A percentile compares a stretch with the other conserved stretches of the same genome.
Conservation (phyloP, 257 asterid species). For the Solanum microdontum region DNA sequence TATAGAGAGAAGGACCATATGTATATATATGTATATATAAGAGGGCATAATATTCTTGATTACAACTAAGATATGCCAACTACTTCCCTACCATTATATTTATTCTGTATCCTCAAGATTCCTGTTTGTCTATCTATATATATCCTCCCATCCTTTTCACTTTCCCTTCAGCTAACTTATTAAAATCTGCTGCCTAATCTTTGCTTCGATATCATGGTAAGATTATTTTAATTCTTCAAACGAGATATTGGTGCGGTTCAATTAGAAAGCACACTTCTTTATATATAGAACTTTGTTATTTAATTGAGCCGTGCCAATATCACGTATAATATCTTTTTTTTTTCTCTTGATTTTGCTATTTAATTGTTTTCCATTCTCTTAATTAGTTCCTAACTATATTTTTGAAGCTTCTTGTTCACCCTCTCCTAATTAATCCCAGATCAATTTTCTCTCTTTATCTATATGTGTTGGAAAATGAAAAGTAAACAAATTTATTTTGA, state of each 20-base stretch:
- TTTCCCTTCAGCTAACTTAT: background rate
- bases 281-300: slow-evolving; percentile 43
- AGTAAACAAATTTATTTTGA: background rate
- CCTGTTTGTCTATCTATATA: background rate
- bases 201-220: background rate
- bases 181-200: background rate
- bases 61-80: slow-evolving; percentile 10
- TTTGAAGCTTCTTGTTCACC: background rate
- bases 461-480: background rate
- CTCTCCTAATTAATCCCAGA: background rate
- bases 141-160: background rate
- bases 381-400: background rate
- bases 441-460: background rate
- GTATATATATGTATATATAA: background rate
- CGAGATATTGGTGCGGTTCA: slow-evolving; percentile 98
- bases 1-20: background rate
- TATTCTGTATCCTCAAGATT: background rate
- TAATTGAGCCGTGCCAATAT: slow-evolving; percentile 99
- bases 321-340: slow-evolving; percentile 29
- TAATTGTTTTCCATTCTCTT: background rate
- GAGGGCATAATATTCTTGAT: background rate
- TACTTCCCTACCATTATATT: slow-evolving; percentile 2
- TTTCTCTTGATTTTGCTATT: background rate
- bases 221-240: background rate
- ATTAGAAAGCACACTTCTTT: slow-evolving; percentile 58